Percentiles rank a stretch among this genome's conserved stretches.
Evolutionary conservation across 2,329 filamentous ascomycete genomes (phyloP).

Genomic region (Claviceps africana): DNA sequence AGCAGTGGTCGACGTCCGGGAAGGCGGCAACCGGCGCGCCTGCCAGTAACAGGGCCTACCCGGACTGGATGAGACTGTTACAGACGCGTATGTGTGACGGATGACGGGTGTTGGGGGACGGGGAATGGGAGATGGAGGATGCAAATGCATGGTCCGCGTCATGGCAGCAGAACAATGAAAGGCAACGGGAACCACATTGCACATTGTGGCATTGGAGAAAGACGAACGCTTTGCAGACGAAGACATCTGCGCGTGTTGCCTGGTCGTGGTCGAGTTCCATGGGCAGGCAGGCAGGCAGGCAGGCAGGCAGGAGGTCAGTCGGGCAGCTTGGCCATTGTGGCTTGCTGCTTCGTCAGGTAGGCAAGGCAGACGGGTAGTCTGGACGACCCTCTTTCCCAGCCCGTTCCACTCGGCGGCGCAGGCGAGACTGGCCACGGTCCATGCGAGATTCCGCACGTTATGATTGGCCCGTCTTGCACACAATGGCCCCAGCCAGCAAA

Average conservation of each 20-base stretch:
- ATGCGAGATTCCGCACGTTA: background rate
- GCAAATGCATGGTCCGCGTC: background rate
- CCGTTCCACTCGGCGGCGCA: background rate
- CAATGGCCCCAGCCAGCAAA: background rate
- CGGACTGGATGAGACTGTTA: background rate
- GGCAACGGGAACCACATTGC: background rate
- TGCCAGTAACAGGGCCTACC: background rate
- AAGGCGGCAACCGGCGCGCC: background rate
- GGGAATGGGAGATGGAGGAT: background rate
- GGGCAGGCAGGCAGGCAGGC: too few relatives aligned
- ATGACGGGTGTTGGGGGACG: background rate
- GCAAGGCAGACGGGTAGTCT: too few relatives aligned
- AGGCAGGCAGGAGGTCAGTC: too few relatives aligned
- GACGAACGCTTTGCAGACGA: background rate
- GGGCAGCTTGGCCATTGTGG: too few relatives aligned
- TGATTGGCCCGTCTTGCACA: background rate
- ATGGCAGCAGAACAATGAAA: background rate
- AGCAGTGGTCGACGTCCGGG: background rate
- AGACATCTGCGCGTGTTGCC: background rate
- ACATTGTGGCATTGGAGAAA: too few relatives aligned
- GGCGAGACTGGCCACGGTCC: background rate
- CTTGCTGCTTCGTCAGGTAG: too few relatives aligned
- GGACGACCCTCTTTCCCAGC: background rate
- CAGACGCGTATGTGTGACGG: background rate
- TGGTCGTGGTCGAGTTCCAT: background rate